Evolutionary conservation across 768 basidiomycete genomes (phyloP).

Genomic region (Coprinopsis sp.): DNA sequence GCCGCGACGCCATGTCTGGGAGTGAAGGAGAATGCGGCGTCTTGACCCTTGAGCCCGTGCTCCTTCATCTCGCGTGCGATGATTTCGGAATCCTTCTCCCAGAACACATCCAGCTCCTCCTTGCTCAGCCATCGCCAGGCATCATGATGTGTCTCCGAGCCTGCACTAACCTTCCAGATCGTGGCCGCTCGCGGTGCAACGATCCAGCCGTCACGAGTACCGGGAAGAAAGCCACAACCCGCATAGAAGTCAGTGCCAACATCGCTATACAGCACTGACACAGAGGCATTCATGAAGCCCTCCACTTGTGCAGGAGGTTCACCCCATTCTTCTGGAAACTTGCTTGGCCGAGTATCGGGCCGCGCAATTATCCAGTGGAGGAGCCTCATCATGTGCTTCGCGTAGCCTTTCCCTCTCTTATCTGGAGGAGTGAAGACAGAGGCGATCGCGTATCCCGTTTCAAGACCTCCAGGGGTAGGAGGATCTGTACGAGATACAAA

Average conservation of each 20-base stretch:
- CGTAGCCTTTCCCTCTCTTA: slow-evolving; percentile 54
- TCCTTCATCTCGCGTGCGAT: slow-evolving; percentile 30
- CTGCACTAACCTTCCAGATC: slow-evolving; percentile 27
- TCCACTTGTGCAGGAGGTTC: slow-evolving; percentile 15
- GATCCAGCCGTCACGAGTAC: slow-evolving; percentile 36
- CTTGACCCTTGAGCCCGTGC: slow-evolving; percentile 3
- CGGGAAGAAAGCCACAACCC: slow-evolving; percentile 16
- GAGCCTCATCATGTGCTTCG: slow-evolving; percentile 59
- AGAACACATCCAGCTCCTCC: slow-evolving; percentile 26
- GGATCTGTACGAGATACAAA: slow-evolving; percentile 19
- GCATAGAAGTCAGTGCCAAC: slow-evolving; percentile 21
- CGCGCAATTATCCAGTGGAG: slow-evolving; percentile 40
- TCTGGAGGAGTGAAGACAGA: slow-evolving; percentile 50
- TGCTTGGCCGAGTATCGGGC: slow-evolving; percentile 11
- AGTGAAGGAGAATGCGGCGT: slow-evolving; percentile 18
- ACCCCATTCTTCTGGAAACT: slow-evolving; percentile 25
- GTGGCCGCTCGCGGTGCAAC: slow-evolving; percentile 30
- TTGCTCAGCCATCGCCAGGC: slow-evolving; percentile 27
- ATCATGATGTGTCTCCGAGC: background rate
- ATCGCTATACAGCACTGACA: slow-evolving; percentile 27
- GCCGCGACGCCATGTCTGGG: slow-evolving; percentile 24
- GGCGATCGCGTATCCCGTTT: slow-evolving; percentile 48
- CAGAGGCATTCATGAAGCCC: slow-evolving; percentile 15
- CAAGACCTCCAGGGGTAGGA: slow-evolving; percentile 22
- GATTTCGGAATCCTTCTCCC: slow-evolving; percentile 33